Evolutionary conservation across 352 stramenopile genomes (phyloP), one percentile per base, ranked within the genome.

Genomic region (Phytophthora boehmeriae): DNA sequence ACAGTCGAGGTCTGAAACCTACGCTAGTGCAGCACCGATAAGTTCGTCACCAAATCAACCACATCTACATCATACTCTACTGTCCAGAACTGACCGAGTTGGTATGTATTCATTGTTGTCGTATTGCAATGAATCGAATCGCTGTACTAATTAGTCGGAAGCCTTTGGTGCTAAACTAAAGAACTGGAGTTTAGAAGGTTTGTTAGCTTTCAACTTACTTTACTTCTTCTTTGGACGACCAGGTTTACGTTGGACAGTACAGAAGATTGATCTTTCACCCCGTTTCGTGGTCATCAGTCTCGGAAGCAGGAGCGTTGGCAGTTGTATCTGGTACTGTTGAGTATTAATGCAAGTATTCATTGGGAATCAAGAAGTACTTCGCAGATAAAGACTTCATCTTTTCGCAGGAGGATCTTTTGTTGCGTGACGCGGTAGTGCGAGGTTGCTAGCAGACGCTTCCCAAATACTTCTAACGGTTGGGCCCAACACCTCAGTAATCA

Each of bases 161-260:
- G 32, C 32, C 8, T 38, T 38, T 38, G 32, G 32, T 13, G 13
- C 32, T 13, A 13, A 38, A 36, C 43, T 28, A 23, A 58, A 60
- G 16, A 53, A 54, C 23, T 48, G 54, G 4, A 54, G 27, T 3
- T 54, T 61, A 2, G 43, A 61, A 4, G 43, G 54, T 17, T 54
- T 42, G n/a, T 41, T 61, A 5, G 34, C 43, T 23, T 61, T 61
- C 32, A 61, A 17, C 14, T 9, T 19, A 0, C 10, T 11, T 19
- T 54, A 54, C 17, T 47, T 19, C 6, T 61, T 54, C 28, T 61
- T 57, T 1, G 54, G 54, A 14, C 54, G 54, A 25, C 54, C 34
- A 14, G 43, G 43, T 9, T 19, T 16, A 38, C 41, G 1, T 16
- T 59, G n/a, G n/a, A n/a, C n/a, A n/a, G n/a, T n/a, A n/a, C n/a